A percentile compares a stretch with the other conserved stretches of the same genome.
Evolutionary conservation across 2,329 filamentous ascomycete genomes (phyloP).

Genomic region (Neocucurbitaria cava): DNA sequence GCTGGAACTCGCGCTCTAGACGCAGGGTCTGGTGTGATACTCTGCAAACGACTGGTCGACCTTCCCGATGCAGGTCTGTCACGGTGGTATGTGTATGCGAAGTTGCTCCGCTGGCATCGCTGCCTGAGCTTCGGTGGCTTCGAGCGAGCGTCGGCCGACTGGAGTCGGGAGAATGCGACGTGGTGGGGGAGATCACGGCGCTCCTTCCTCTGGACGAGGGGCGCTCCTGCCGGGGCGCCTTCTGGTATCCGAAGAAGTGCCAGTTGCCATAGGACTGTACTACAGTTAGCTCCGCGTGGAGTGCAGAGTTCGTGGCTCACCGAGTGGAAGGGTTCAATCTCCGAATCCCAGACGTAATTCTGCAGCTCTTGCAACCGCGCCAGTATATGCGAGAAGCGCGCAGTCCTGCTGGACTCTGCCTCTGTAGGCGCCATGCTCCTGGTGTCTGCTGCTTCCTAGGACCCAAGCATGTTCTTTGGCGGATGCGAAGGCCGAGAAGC

Average conservation of each 20-base stretch:
- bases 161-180: conserved; percentile 40
- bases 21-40: conserved; percentile 83
- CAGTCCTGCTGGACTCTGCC: conserved; percentile 19
- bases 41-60: conserved; percentile 74
- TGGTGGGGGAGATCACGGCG: conserved; percentile 29
- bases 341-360: conserved; percentile 49
- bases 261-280: conserved; percentile 85
- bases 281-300: conserved; percentile 19
- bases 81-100: conserved; percentile 56
- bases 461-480: conserved; percentile 10
- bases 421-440: conserved; percentile 27
- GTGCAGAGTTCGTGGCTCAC: conserved; percentile 31
- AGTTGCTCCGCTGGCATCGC: conserved; percentile 45
- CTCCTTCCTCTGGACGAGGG: conserved; percentile 35
- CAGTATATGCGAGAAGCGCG: conserved; percentile 43
- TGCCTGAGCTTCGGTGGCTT: conserved; percentile 45
- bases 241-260: conserved; percentile 59
- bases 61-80: conserved; percentile 50
- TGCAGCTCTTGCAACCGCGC: conserved; percentile 47
- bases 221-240: conserved; percentile 24
- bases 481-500: neutral
- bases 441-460: neutral
- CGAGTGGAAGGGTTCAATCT: conserved; percentile 56
- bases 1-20: conserved; percentile 86
- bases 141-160: conserved; percentile 34